phyloP scores from a whole-genome alignment of 2,329 filamentous ascomycete species.

The Exophiala phaeomuriformis region DNA sequence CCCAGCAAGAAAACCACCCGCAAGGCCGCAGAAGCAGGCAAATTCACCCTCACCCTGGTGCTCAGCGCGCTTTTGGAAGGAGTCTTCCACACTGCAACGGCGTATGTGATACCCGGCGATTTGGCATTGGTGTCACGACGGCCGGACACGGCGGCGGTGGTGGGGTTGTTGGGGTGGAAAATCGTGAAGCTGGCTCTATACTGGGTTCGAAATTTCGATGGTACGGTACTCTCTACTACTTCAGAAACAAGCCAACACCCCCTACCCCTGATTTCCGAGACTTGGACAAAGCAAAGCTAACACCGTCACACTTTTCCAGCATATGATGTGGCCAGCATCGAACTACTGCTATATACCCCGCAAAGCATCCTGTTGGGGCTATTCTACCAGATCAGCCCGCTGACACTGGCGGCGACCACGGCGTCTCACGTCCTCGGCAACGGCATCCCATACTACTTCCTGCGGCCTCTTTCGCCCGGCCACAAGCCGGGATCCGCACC shows the following conservation, averaged over 20 bases:
- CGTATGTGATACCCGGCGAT: conserved; percentile 56
- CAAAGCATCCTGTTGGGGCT: conserved; percentile 65
- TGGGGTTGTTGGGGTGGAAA: conserved; percentile 50
- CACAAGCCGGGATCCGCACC: conserved; percentile 50
- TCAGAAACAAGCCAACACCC: too few species aligned
- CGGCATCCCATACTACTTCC: conserved; percentile 65
- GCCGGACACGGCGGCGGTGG: conserved; percentile 55
- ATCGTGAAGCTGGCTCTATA: conserved; percentile 59
- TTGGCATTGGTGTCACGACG: conserved; percentile 60
- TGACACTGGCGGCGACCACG: conserved; percentile 55
- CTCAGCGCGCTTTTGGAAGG: conserved; percentile 56
- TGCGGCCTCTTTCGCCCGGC: conserved; percentile 59
- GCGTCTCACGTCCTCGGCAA: conserved; percentile 62
- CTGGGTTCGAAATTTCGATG: conserved; percentile 67
- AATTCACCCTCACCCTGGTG: conserved; percentile 44
- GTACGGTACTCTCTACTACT: conserved; percentile 28
- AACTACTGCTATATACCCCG: conserved; percentile 66
- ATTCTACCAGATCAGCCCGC: conserved; percentile 65
- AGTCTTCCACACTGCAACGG: conserved; percentile 56
- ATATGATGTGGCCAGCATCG: conserved; percentile 59
- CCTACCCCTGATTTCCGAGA: too few species aligned
- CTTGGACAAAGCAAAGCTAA: too few species aligned
- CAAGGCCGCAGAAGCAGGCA: conserved; percentile 20
- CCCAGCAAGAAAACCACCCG: neutral
- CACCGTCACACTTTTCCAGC: conserved; percentile 35